Base-by-base conservation (phyloP, 1,139 yeast genomes). In the Spathaspora sp. region DNA sequence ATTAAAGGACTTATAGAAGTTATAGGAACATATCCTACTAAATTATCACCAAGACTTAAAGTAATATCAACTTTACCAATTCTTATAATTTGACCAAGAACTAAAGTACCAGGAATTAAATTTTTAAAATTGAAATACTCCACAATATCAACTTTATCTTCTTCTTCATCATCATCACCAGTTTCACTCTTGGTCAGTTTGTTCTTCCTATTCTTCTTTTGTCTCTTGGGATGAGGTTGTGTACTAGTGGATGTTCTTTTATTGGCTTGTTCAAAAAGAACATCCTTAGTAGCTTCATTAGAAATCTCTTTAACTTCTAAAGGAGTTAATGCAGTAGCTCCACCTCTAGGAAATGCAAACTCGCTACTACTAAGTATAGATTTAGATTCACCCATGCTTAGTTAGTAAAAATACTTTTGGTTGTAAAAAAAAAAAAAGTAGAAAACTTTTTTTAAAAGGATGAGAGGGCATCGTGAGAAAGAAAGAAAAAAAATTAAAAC, bases 261-360 rank as follows among this genome's bases (percentile, higher is more conserved):
- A 13, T 67, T 65, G 18, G 75, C 56, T 41, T 72, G 67, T 56
- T 81, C 91, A 56, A 87, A 87, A 46, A 89, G 72, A 24, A 88
- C 95, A 70, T 93, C 99, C 56, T 80, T 80, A 27, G 91, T 84
- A 39, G 95, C 99, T 64, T 93, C 96, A 60, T 89, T 90, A 37
- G 96, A 84, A 46, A 91, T 95, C 62, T 90, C 95, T 64, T 90
- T 90, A 56, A 89, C 83, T 68, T 93, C 99, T 55, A 93, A 70
- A 4, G 99, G 91, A 2, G 96, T 82, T 63, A 91, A 77, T 15
- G 84, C 89, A 20, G 91, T 80, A 9, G 87, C 81, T 46, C 97
- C 97, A 57, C 99, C 99, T 81, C 99, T 85, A 43, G 99, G 99
- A 62, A 93, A 93, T 16, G 96, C 81, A 45, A 82, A 78, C 53